Evolutionary conservation across 2,329 filamentous ascomycete genomes (phyloP), one percentile per base, ranked within the genome.

Genomic region (Coniochaeta ligniaria): DNA sequence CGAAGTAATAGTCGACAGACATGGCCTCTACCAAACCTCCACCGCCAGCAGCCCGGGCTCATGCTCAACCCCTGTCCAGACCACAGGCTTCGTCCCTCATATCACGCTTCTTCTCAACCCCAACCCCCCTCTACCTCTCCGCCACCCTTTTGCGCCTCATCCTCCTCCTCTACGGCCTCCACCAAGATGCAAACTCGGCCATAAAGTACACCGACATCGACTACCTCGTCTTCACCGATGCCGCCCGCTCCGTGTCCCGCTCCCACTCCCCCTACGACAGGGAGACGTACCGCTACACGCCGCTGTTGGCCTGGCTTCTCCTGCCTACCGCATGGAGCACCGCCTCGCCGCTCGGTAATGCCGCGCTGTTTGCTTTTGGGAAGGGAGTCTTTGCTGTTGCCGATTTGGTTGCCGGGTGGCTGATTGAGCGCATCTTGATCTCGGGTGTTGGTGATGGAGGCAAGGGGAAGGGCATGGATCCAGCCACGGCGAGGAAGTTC

Each of bases 181-280:
- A 91, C 80, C 95, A 99, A 78, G 95, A 99, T 76, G 88, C 91
- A 62, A 83, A 93, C 76, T 96, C 92, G 8, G 88, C 94, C 16
- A 78, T 99, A 71, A 98, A 98, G 77, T 99, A 98, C 79, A 99
- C 95, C 58, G 95, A 99, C 76, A 97, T 99, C 69, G 95, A 99
- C 80, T 99, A 99, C 76, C 87, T 92, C 65, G 95, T 99, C 73
- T 99, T 99, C 80, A 98, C 95, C 57, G 94, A 98, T 73, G 95
- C 95, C 28, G 86, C 95, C 2, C 89, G 90, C 65, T 94, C 90
- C 74, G 75, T 91, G 50, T 77, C 87, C 3, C 78, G 75, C n/a
- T 84, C 84, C 3, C 76, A 78, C 55, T 91, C 90, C 0, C 95
- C 95, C 1, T 99, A 99, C 73, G 83, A 84, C 45, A 86, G 95